Evolutionary conservation across 345 rosid genomes (phyloP), one percentile per base, ranked within the genome.

Genomic region (Aurinia saxatilis): DNA sequence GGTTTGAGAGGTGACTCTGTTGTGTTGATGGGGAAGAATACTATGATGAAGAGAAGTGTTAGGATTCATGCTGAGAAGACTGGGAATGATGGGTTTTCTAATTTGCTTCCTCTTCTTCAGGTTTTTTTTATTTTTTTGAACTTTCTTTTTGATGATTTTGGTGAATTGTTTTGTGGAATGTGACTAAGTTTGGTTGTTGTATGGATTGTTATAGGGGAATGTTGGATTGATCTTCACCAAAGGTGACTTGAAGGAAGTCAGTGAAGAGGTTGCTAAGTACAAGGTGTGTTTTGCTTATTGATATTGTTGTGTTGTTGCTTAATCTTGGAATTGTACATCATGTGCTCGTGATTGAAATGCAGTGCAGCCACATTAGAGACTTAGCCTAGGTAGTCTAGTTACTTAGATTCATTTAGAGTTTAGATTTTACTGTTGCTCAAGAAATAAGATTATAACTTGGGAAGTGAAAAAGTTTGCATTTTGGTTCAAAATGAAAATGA

Each of bases 21-120:
- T 3, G 85, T 92, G n/a, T 81, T 92, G 0, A 92, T 92, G 95
- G 98, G 96, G 9, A 92, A 92, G 71, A 92, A 92, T 63, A 92
- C 98, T 0, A 92, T 92, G 97, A 89, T 89, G 98, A 92, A 89
- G 80, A 68, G 98, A 75, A 65, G 96, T 18, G 61, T 92, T 51
- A 78, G 92, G 67, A 71, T 89, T 0, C 96, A 92, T 65, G 51
- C 95, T 10, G 91, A 92, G 34, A 83, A 81, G 17, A 89, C 91
- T 0, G 96, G 95, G 0, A 92, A 83, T 68, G 29, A 50, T 1
- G 66, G 73, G 14, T 78, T 74, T 73, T 85, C 82, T 9, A 85
- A 59, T 66, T 89, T 92, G 37, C 60, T 85, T 46, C 91, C 95
- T 5, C 96, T 89, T 27, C 96, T 92, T 30, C 96, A 89, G 96